A percentile compares a stretch with the other conserved stretches of the same genome.
These are phyloP conservation scores for Glycine latifolia DNA, from an alignment of 306 rosid species.

Conservation along the genomic window DNA sequence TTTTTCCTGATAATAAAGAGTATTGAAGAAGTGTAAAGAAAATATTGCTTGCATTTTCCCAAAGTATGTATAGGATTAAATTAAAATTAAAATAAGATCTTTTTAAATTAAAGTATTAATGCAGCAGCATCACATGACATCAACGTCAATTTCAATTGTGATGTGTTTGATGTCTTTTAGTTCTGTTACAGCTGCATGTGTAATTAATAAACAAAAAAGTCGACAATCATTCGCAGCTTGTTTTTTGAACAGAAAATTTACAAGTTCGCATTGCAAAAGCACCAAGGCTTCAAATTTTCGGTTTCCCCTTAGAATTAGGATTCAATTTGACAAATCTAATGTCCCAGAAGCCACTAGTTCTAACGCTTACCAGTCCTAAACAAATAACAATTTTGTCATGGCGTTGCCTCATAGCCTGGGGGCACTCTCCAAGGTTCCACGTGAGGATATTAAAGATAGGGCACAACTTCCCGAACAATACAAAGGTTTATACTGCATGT, in stretches of 20 bases:
- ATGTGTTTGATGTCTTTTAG: neutral
- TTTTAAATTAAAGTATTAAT: neutral
- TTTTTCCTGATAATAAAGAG: too few species aligned
- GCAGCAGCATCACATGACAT: constrained; percentile 1
- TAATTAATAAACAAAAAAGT: neutral
- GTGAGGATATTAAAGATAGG: neutral
- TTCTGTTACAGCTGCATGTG: neutral
- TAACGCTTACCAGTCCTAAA: neutral
- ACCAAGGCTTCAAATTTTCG: neutral
- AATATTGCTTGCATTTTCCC: too few species aligned
- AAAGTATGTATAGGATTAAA: too few species aligned
- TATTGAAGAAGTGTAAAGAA: too few species aligned
- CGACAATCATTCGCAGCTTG: neutral
- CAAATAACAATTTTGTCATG: neutral
- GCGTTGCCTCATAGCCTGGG: neutral
- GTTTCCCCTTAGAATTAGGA: neutral
- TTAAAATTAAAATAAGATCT: too few species aligned
- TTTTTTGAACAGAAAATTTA: neutral
- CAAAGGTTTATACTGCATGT: too few species aligned
- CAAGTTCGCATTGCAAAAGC: neutral
- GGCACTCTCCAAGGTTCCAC: neutral
- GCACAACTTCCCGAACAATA: too few species aligned
- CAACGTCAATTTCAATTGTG: neutral
- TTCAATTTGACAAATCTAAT: neutral
- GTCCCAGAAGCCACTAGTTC: neutral